Base-by-base conservation (phyloP, 768 basidiomycete species). In the Candolleomyces aberdarensis region DNA sequence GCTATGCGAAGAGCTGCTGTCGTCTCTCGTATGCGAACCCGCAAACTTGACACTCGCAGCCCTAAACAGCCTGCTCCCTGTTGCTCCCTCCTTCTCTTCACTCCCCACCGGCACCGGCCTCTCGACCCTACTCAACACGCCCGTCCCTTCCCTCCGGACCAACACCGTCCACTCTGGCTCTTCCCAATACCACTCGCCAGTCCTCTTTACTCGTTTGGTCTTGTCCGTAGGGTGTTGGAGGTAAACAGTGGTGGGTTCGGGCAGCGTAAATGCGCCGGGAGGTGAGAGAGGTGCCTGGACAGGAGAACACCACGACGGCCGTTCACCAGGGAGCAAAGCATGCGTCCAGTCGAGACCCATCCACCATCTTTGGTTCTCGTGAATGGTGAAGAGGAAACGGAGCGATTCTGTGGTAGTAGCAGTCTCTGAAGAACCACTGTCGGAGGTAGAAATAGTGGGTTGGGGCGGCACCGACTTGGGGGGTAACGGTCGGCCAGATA, bases 341-440 rank as follows among this genome's bases (percentile, higher is more conserved):
- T 92, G 90, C 1, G 95, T 96, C 92, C 92, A 98, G 74, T 97
- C 95, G 48, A 98, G 83, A 13, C 91, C 94, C 85, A 98, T 86
- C 95, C 95, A 98, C 95, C 95, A 96, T 6, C 95, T 83, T 74
- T 97, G 94, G 73, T 96, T 96, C 73, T 97, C 94, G 69, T 92
- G 88, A 11, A 96, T 75, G n/a, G 89, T 92, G 69, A 96, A 96
- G 51, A 91, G 80, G 76, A 96, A 95, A 20, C 89, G 86, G 36
- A 89, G 73, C 17, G 81, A 75, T 50, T 74, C 65, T 0, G 75
- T 65, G 29, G 71, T 65, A 7, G 72, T 48, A 9, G 70, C 64
- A 0, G 75, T 67, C 56, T 79, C 13, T 19, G 47, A 15, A 20
- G 58, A 13, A 39, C 19, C 26, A 31, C 51, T 39, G 6, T 53